phyloP scores from a whole-genome alignment of 371 early-diverging fungal genomes.

The Mucor lusitanicus region DNA sequence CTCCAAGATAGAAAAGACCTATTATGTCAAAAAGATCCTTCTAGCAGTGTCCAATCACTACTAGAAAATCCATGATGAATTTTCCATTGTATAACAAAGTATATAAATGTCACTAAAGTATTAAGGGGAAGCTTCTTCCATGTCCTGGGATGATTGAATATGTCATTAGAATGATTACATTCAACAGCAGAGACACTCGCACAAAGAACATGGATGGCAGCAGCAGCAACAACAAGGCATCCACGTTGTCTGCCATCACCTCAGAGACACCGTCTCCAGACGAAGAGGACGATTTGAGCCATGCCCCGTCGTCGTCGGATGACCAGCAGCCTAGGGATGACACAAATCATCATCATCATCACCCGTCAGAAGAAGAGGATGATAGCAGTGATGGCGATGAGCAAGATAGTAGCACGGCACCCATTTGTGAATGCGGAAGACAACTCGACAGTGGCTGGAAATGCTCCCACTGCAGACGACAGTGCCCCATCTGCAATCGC shows the following conservation, averaged over 20 bases:
- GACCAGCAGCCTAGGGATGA: neutral
- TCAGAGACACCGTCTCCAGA: slow-evolving; percentile 6
- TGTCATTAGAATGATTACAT: neutral
- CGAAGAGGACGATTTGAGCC: neutral
- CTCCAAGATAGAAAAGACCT: neutral
- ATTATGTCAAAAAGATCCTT: neutral
- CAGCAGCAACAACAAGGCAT: neutral
- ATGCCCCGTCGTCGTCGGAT: neutral
- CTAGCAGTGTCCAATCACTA: neutral
- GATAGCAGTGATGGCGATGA: neutral
- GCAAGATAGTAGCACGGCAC: neutral
- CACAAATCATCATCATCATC: neutral
- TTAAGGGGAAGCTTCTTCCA: neutral
- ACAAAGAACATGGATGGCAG: neutral
- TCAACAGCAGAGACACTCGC: neutral
- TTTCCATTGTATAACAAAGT: slow-evolving; percentile 6
- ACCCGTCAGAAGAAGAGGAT: neutral
- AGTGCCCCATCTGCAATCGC: slow-evolving; percentile 35
- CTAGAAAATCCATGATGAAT: slow-evolving; percentile 6
- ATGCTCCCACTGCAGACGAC: slow-evolving; percentile 32
- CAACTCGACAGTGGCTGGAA: slow-evolving; percentile 34
- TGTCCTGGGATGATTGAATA: neutral
- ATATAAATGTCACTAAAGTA: neutral
- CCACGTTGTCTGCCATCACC: slow-evolving; percentile 4
- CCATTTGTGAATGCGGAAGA: slow-evolving; percentile 35